Percentiles rank a stretch among this genome's conserved stretches.
phyloP scores from a whole-genome alignment of 441 rosid species.

The Pelargonium fulgidum region DNA sequence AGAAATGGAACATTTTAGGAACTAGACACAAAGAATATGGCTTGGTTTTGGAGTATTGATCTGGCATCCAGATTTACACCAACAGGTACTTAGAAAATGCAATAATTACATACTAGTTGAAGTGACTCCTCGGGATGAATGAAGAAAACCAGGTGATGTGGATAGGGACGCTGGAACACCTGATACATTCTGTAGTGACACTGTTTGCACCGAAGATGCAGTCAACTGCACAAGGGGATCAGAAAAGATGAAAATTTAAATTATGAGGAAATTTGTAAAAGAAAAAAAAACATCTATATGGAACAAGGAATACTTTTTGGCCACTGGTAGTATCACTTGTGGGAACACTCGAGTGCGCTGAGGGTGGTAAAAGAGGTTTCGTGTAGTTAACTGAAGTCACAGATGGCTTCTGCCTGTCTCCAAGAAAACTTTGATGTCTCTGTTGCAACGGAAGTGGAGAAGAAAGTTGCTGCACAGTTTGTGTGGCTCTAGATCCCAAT shows the following conservation, averaged over 20 bases:
- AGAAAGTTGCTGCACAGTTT: constrained; percentile 47
- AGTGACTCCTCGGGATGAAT: constrained; percentile 61
- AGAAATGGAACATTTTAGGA: constrained; percentile 8
- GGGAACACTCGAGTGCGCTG: constrained; percentile 11
- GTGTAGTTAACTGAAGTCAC: constrained; percentile 35
- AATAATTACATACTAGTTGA: constrained; percentile 63
- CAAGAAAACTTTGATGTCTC: constrained; percentile 40
- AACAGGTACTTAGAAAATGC: constrained; percentile 5
- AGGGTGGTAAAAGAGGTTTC: constrained; percentile 36
- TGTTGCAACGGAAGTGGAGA: constrained; percentile 48
- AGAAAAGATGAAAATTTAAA: background rate
- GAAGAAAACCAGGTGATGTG: constrained; percentile 56
- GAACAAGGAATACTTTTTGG: constrained; percentile 6
- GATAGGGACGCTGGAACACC: constrained; percentile 41
- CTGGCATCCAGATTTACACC: constrained; percentile 3
- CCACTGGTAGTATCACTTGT: constrained; percentile 8
- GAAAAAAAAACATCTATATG: background rate
- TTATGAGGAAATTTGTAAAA: background rate
- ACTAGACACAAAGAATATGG: background rate
- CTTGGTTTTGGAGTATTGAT: background rate
- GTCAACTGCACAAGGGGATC: constrained; percentile 26
- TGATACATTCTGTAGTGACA: constrained; percentile 34
- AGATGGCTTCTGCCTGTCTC: constrained; percentile 49
- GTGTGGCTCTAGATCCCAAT: constrained; percentile 36
- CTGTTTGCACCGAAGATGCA: constrained; percentile 15